A percentile compares a stretch with the other conserved stretches of the same genome.
Conservation (phyloP, 2,329 filamentous ascomycete genomes). For the Cordyceps fumosorosea region DNA sequence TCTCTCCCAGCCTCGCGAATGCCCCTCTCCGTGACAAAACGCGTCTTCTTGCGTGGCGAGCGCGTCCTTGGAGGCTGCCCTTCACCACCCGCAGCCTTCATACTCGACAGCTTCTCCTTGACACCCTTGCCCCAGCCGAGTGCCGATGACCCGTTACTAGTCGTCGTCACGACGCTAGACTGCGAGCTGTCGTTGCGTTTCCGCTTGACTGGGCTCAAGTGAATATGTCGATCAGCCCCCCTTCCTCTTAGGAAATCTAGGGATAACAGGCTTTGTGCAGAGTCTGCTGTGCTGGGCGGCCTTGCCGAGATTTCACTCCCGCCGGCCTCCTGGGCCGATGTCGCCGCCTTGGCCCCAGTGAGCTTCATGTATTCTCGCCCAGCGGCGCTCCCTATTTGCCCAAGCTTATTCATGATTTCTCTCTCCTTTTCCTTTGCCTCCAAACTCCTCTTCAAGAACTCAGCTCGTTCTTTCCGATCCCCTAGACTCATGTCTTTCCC, state of each 20-base stretch:
- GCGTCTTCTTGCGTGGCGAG: constrained; percentile 61
- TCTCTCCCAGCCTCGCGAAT: constrained; percentile 72
- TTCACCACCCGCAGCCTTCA: constrained; percentile 56
- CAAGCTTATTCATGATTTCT: constrained; percentile 63
- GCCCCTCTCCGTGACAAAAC: constrained; percentile 72
- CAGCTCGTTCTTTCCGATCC: constrained; percentile 55
- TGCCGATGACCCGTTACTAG: constrained; percentile 20
- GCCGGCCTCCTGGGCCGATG: neutral
- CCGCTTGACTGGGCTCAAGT: constrained; percentile 54
- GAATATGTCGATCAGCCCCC: constrained; percentile 36
- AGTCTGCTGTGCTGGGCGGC: constrained; percentile 20
- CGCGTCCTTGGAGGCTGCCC: constrained; percentile 32
- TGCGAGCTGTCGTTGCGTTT: constrained; percentile 50
- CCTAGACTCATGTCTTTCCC: constrained; percentile 51
- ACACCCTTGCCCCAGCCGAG: constrained; percentile 54
- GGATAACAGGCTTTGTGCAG: constrained; percentile 33
- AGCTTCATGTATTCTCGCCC: constrained; percentile 64
- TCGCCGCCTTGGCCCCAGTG: constrained; percentile 19
- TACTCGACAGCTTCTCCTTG: constrained; percentile 49
- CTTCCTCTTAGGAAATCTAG: constrained; percentile 23
- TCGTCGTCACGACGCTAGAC: constrained; percentile 23
- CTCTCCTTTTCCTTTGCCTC: constrained; percentile 64
- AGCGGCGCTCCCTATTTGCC: constrained; percentile 55
- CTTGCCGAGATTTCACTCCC: constrained; percentile 12
- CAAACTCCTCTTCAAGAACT: constrained; percentile 58